Percentiles rank a stretch among this genome's conserved stretches.
Conservation (phyloP, 164 flowering plant genomes). For the Vitis riparia region DNA sequence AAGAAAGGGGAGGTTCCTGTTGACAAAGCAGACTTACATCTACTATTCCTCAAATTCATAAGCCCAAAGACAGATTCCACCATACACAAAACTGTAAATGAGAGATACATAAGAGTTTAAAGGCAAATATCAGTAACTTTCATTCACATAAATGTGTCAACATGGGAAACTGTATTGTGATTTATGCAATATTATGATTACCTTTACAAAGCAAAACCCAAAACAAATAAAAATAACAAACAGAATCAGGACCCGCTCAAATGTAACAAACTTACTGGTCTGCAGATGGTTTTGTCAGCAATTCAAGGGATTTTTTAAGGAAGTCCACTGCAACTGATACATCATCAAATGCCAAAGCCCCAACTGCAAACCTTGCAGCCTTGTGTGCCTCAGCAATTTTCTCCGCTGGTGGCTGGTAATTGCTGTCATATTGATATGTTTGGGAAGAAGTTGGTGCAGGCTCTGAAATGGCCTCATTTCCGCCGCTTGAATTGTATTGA, state of each 20-base stretch:
- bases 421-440: conserved; percentile 62
- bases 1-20: no score
- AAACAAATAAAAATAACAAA: background rate
- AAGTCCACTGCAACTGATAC: conserved; percentile 78
- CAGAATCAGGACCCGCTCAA: background rate
- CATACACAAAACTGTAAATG: no score
- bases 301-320: conserved; percentile 77
- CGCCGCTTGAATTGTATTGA: conserved; percentile 33
- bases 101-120: no score
- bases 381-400: conserved; percentile 95
- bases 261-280: conserved; percentile 34
- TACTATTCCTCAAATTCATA: no score
- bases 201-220: conserved; percentile 16
- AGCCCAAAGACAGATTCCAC: no score
- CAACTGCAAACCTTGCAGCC: conserved; percentile 98
- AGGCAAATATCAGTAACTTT: background rate
- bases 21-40: no score
- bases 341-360: conserved; percentile 98
- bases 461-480: conserved; percentile 39
- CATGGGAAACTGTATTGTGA: background rate
- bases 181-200: background rate
- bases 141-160: conserved; percentile 9
- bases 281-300: conserved; percentile 88
- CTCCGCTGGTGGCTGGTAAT: conserved; percentile 81
- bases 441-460: conserved; percentile 32